Evolutionary conservation across 148 eudicot genomes (phyloP).

Genomic region (Arbutus unedo): DNA sequence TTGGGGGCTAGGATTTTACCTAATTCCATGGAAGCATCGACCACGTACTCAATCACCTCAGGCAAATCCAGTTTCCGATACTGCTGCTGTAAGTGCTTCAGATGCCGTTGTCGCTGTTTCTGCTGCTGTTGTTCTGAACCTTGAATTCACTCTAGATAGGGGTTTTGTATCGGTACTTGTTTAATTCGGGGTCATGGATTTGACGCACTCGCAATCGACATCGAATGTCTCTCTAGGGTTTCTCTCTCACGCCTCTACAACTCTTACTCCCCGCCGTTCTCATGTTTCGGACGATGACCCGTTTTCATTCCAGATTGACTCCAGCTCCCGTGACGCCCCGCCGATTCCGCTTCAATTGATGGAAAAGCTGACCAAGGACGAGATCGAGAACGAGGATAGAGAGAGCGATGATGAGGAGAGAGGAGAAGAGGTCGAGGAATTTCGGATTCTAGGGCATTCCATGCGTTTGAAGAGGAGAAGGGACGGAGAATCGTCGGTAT

Average conservation of each 20-base stretch:
- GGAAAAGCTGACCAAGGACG: constrained; percentile 37
- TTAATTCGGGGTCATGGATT: constrained; percentile 35
- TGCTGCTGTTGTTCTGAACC: constrained; percentile 4
- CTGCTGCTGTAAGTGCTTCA: constrained; percentile 5
- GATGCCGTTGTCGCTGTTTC: constrained; percentile 11
- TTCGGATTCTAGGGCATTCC: constrained; percentile 61
- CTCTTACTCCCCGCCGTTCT: constrained; percentile 14
- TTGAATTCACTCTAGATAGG: background rate
- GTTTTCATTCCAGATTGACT: constrained; percentile 60
- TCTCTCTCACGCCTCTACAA: constrained; percentile 30
- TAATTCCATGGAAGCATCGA: constrained; percentile 2
- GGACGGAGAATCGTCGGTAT: constrained; percentile 48
- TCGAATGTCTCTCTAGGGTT: constrained; percentile 54
- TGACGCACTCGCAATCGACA: constrained; percentile 38
- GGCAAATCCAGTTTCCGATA: background rate
- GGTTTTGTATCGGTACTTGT: background rate
- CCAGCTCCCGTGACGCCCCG: constrained; percentile 36
- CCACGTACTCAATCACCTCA: background rate
- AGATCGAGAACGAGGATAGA: constrained; percentile 15
- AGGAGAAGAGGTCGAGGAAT: constrained; percentile 47
- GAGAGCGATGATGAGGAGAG: constrained; percentile 30
- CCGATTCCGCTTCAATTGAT: constrained; percentile 62
- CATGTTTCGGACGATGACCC: constrained; percentile 52
- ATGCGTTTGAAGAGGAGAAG: constrained; percentile 72
- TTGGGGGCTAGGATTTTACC: no score